Evolutionary conservation across 2,329 filamentous ascomycete genomes (phyloP).

Genomic region (Cercospora janseana): DNA sequence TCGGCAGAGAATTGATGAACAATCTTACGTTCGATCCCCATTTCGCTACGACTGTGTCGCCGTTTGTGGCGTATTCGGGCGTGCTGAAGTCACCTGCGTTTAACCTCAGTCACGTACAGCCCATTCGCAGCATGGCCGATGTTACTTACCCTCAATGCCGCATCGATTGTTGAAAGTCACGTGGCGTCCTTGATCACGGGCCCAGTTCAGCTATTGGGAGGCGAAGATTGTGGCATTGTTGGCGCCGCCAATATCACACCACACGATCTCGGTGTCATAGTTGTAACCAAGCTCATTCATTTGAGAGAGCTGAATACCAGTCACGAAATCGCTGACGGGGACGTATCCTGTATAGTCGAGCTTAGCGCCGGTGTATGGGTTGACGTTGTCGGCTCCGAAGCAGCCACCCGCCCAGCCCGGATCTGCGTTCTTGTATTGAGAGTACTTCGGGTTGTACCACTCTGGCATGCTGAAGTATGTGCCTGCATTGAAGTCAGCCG

Average conservation of each 20-base stretch:
- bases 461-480: slow-evolving; percentile 53
- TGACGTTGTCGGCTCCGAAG: slow-evolving; percentile 19
- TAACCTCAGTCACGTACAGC: not conserved
- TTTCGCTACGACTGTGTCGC: slow-evolving; percentile 18
- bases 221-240: slow-evolving; percentile 32
- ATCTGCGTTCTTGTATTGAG: slow-evolving; percentile 37
- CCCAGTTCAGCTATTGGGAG: slow-evolving; percentile 45
- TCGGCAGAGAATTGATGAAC: too few relatives aligned
- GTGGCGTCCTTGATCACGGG: slow-evolving; percentile 28
- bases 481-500: slow-evolving; percentile 33
- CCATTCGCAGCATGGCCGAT: not conserved
- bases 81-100: slow-evolving; percentile 17
- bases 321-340: slow-evolving; percentile 44
- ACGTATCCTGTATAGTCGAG: slow-evolving; percentile 36
- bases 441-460: slow-evolving; percentile 52
- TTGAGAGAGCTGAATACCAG: slow-evolving; percentile 48
- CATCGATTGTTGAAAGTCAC: slow-evolving; percentile 16
- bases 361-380: slow-evolving; percentile 41
- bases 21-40: slow-evolving; percentile 28
- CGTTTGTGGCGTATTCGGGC: slow-evolving; percentile 26
- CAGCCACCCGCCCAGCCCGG: slow-evolving; percentile 2
- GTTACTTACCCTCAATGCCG: not conserved
- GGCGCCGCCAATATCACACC: slow-evolving; percentile 47
- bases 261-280: slow-evolving; percentile 51
- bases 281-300: slow-evolving; percentile 48